Base-by-base conservation (phyloP, 345 rosid genomes). In the Theobroma cacao region DNA sequence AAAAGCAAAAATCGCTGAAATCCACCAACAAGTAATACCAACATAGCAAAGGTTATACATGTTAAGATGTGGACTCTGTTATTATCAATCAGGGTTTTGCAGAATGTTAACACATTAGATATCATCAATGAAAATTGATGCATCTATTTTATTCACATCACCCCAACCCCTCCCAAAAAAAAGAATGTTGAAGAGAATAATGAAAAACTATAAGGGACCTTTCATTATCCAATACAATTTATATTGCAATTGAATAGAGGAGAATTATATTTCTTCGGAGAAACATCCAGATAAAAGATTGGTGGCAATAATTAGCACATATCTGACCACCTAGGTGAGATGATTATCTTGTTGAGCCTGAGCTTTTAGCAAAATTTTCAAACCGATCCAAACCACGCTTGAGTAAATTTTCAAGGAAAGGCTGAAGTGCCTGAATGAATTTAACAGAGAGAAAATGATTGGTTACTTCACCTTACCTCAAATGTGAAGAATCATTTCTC, bases 331-430 rank as follows among this genome's bases (percentile, higher is more conserved):
- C 48, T 56, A 26, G n/a, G 0, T 72, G 50, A 34, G 62, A 55
- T 55, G 34, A 36, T 73, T 15, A 73, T 56, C 63, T 55, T 22
- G 76, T 2, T 36, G 76, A 53, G 50, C 22, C 62, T 73, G 76
- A 76, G 82, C 76, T 80, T 82, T 84, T 88, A 14, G 86, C 90
- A 52, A 78, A 77, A 50, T 65, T 75, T 78, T 91, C 91, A 84
- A 96, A 96, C 61, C 83, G 88, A 26, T 91, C 95, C 87, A 94
- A 76, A 59, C 97, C 94, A 12, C 86, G 69, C 33, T 62, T 74
- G 61, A 96, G 91, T 74, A 94, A 79, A 79, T 88, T 85, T 91
- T 90, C 91, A 59, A 96, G 93, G 71, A 91, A 83, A 55, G 97
- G 97, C 82, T 90, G 85, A 85, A 96, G 89, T 47, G 94, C 94